Evolutionary conservation across 306 rosid species (phyloP), one percentile per base, ranked within the genome.

Genomic region (Medicago ruthenica): DNA sequence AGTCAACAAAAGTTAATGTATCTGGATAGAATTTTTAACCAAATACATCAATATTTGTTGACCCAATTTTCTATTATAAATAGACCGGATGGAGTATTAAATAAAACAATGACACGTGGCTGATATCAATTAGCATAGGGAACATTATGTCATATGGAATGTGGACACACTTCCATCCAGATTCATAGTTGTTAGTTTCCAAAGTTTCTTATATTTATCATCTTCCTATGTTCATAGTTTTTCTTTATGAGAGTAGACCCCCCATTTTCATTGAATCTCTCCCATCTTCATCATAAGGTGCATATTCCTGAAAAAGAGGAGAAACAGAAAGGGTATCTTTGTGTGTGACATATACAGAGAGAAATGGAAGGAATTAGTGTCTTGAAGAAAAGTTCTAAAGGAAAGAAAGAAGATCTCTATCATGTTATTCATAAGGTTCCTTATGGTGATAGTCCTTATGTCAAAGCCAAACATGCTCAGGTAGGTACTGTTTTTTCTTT

Each of bases 401-500:
- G 87, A 70, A 84, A 76, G 39, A 88, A 84, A 70, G 92, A 92
- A 13, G 95, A 92, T 9, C 82, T 86, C 7, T 94, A 85, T 73
- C 98, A 94, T 91, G 90, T 89, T 21, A 78, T 90, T 80, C 96
- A 92, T 61, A 94, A 94, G 83, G 89, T 90, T 7, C 97, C 97
- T 73, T 79, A 77, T 45, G 97, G 97, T 9, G 96, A 94, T 81
- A 78, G 60, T 59, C 98, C 96, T 67, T 94, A 94, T 92, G 97
- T 90, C 24, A 85, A 87, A 84, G 97, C 97, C 67, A 94, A 92
- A 57, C 94, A 94, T 83, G 98, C 98, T 41, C 98, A 94, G 96
- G 97, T 93, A 51, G 7, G 8, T 48, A 27, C 6, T 14, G 6
- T 47, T 79, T 16, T 8, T 60, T 20, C 16, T 24, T 9, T 48